Conservation (phyloP, 208 protist genomes). For the Leishmania major region DNA sequence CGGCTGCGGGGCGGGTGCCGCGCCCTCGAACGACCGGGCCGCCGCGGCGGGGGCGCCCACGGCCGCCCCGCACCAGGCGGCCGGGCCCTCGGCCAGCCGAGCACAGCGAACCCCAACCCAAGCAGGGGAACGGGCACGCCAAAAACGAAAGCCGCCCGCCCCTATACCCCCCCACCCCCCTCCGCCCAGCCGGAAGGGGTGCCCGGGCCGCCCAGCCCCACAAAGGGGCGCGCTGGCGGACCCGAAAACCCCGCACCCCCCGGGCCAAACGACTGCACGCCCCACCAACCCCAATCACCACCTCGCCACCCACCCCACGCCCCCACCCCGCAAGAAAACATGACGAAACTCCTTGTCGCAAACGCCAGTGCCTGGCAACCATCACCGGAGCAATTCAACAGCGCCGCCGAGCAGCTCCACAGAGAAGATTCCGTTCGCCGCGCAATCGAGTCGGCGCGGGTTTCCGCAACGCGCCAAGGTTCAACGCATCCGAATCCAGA, state of each 20-base stretch:
- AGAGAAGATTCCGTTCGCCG: constrained; percentile 14
- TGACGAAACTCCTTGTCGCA: constrained; percentile 5
- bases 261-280: background rate
- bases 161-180: too few relatives aligned
- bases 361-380: constrained; percentile 16
- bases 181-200: too few relatives aligned
- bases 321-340: background rate
- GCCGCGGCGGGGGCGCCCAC: too few relatives aligned
- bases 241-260: background rate
- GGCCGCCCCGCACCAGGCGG: too few relatives aligned
- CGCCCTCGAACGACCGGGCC: too few relatives aligned
- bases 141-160: too few relatives aligned
- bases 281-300: background rate
- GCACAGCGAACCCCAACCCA: too few relatives aligned
- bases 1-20: too few relatives aligned
- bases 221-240: too few relatives aligned
- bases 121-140: too few relatives aligned
- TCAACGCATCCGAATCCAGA: background rate
- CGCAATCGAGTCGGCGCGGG: constrained; percentile 8
- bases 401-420: background rate
- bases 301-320: background rate
- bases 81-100: too few relatives aligned
- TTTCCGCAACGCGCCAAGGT: background rate
- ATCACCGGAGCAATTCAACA: background rate
- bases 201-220: too few relatives aligned